phyloP scores from a whole-genome alignment of 2,329 filamentous ascomycete species.

The Fusarium sacchari region DNA sequence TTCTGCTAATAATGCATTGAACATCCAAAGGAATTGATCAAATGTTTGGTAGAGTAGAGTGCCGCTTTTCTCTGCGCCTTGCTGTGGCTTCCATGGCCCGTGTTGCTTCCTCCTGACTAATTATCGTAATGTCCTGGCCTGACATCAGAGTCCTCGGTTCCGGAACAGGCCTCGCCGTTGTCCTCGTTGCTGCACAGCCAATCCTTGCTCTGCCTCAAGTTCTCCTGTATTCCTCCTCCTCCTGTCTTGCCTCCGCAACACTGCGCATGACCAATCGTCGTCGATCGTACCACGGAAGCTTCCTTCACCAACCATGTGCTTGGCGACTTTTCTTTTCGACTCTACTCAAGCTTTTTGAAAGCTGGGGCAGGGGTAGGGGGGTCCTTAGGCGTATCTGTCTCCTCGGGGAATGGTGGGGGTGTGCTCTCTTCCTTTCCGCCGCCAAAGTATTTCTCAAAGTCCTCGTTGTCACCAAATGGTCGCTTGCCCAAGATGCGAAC shows the following conservation, averaged over 20 bases:
- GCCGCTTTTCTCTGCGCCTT: constrained; percentile 34
- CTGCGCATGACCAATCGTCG: neutral
- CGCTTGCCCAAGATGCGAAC: constrained; percentile 85
- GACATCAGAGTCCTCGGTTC: neutral
- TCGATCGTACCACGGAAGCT: neutral
- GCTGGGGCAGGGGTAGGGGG: constrained; percentile 52
- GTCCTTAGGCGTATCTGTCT: constrained; percentile 54
- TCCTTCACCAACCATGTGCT: neutral
- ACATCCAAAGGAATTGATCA: constrained; percentile 38
- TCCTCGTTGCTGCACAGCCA: constrained; percentile 28
- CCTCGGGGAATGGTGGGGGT: constrained; percentile 64
- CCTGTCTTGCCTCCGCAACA: constrained; percentile 1
- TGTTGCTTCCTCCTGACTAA: constrained; percentile 1
- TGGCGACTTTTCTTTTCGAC: constrained; percentile 9
- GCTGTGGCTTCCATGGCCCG: constrained; percentile 24
- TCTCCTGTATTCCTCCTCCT: constrained; percentile 34
- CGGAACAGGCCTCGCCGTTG: constrained; percentile 1
- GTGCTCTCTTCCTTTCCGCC: constrained; percentile 65
- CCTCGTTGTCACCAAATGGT: constrained; percentile 83
- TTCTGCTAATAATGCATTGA: constrained; percentile 39
- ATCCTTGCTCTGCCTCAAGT: constrained; percentile 34
- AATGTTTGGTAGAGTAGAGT: constrained; percentile 45
- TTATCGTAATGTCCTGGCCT: constrained; percentile 7
- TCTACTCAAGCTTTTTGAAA: constrained; percentile 47
- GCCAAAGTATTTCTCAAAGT: constrained; percentile 95